A percentile compares a stretch with the other conserved stretches of the same genome.
phyloP scores from a whole-genome alignment of 495 filamentous ascomycete genomes.

The Neurospora africana region DNA sequence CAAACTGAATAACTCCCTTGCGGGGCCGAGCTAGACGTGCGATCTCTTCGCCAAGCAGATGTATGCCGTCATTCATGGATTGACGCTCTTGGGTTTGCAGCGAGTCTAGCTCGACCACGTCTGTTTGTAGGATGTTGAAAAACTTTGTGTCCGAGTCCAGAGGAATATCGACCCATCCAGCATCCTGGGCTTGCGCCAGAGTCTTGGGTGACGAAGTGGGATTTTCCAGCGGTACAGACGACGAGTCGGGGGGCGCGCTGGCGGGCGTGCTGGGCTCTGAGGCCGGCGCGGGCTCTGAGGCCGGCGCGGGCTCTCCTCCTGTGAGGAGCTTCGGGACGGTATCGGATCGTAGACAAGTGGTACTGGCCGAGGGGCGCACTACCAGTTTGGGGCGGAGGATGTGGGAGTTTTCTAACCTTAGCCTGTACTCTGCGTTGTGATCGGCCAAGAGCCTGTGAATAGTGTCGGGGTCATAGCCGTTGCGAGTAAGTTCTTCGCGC shows the following conservation, averaged over 20 bases:
- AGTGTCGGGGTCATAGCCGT: conserved; percentile 54
- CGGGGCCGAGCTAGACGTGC: conserved; percentile 46
- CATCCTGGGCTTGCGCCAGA: neutral
- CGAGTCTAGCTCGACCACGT: conserved; percentile 48
- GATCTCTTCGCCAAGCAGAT: conserved; percentile 43
- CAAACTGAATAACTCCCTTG: conserved; percentile 25
- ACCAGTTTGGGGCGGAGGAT: conserved; percentile 17
- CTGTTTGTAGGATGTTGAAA: conserved; percentile 51
- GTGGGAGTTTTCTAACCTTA: conserved; percentile 25
- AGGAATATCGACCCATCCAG: conserved; percentile 49
- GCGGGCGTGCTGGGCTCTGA: neutral
- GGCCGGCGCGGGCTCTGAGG: neutral
- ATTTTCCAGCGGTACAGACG: neutral
- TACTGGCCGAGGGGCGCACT: conserved; percentile 11
- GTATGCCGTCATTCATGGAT: conserved; percentile 43
- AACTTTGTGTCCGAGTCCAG: conserved; percentile 57
- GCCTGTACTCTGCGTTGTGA: conserved; percentile 36
- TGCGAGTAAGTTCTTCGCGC: conserved; percentile 43
- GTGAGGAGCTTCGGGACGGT: neutral
- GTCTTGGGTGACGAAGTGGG: neutral
- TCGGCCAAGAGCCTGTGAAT: conserved; percentile 39
- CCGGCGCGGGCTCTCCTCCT: conserved; percentile 1
- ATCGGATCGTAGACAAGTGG: neutral
- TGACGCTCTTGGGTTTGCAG: conserved; percentile 48
- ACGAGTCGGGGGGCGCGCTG: neutral